Evolutionary conservation across 2,329 filamentous ascomycete species (phyloP).

Genomic region (Coniochaeta prunicola): DNA sequence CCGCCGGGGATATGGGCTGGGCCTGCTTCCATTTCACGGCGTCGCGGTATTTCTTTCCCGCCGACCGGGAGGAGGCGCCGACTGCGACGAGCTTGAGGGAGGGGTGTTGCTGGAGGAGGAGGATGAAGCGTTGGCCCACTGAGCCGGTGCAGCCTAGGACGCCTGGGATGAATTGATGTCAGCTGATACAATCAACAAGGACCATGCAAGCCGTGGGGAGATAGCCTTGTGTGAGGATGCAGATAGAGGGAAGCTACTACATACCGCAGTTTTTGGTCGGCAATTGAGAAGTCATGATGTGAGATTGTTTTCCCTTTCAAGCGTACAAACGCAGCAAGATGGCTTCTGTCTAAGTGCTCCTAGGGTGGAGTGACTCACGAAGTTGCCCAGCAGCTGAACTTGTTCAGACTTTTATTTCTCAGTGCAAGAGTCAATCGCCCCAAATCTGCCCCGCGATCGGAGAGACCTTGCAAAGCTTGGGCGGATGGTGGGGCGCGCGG

Average conservation of each 20-base stretch:
- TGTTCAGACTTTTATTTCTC: neutral
- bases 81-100: slow-evolving; percentile 81
- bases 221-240: neutral
- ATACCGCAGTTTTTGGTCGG: slow-evolving; percentile 53
- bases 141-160: slow-evolving; percentile 91
- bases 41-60: slow-evolving; percentile 91
- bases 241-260: slow-evolving; percentile 15
- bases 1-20: slow-evolving; percentile 63
- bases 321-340: neutral
- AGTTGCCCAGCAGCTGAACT: neutral
- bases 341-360: neutral
- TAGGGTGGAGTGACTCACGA: neutral
- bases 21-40: slow-evolving; percentile 94
- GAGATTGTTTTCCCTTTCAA: neutral
- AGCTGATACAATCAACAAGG: too few relatives aligned
- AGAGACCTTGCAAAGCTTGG: too few relatives aligned
- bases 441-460: neutral
- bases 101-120: slow-evolving; percentile 82
- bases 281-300: slow-evolving; percentile 28
- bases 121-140: slow-evolving; percentile 91
- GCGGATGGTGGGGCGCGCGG: neutral
- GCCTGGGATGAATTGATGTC: slow-evolving; percentile 30
- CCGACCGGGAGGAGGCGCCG: slow-evolving; percentile 81
- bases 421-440: neutral
- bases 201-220: too few relatives aligned